phyloP scores from a whole-genome alignment of 179 eudicot genomes.

The Camellia oleifera region DNA sequence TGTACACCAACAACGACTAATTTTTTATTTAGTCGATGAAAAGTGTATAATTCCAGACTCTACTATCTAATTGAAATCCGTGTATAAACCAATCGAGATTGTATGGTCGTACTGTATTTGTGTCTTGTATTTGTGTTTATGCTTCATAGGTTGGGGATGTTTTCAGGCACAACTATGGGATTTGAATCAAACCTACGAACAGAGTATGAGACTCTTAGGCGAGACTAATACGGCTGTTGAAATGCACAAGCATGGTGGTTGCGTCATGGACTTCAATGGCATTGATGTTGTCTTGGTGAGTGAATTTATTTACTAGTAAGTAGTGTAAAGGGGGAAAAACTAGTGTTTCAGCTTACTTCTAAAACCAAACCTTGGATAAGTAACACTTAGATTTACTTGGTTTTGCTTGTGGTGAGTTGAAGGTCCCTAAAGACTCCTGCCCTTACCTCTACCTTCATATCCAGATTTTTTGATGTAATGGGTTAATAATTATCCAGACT shows the following conservation, averaged over 20 bases:
- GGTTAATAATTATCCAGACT: too few relatives aligned
- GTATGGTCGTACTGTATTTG: too few relatives aligned
- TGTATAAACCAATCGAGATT: too few relatives aligned
- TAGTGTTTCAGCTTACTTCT: neutral
- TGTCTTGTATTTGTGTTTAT: too few relatives aligned
- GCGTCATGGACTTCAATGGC: constrained; percentile 54
- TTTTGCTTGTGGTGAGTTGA: constrained; percentile 2
- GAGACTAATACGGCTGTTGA: constrained; percentile 95
- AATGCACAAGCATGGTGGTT: constrained; percentile 59
- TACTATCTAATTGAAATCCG: too few relatives aligned
- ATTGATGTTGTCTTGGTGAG: constrained; percentile 64
- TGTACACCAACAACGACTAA: too few relatives aligned
- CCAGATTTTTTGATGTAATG: too few relatives aligned
- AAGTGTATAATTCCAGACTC: too few relatives aligned
- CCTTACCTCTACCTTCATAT: neutral
- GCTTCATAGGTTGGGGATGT: neutral
- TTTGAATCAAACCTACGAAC: constrained; percentile 64
- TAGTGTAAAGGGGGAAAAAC: neutral
- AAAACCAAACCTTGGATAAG: neutral
- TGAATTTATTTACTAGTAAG: constrained; percentile 7
- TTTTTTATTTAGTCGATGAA: too few relatives aligned
- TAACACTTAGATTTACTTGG: neutral
- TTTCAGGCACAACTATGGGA: constrained; percentile 69
- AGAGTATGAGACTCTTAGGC: constrained; percentile 58
- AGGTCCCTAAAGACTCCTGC: neutral